A percentile compares a stretch with the other conserved stretches of the same genome.
These are phyloP conservation scores for Teratosphaeria pseudoeucalypti DNA, from an alignment of 2,329 filamentous ascomycete genomes.

Conservation along the genomic window DNA sequence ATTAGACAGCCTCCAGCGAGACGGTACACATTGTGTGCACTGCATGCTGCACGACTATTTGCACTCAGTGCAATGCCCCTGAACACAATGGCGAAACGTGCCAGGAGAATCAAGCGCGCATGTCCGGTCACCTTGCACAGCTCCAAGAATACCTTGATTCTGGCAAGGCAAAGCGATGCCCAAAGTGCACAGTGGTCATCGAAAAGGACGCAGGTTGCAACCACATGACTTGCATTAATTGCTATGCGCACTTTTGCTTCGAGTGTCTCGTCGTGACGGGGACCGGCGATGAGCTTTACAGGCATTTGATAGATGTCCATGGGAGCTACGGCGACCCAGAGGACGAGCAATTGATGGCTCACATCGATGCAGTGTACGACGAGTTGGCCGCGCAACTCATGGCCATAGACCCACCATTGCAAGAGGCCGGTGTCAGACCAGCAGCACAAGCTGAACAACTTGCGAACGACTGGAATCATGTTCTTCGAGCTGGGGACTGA, in stretches of 20 bases:
- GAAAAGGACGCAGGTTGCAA: conserved; percentile 4
- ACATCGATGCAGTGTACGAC: background rate
- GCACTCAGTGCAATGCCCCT: conserved; percentile 3
- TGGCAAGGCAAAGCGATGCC: conserved; percentile 3
- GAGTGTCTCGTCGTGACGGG: conserved; percentile 1
- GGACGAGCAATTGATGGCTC: background rate
- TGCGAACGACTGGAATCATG: too few species aligned
- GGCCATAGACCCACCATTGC: background rate
- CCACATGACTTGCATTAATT: conserved; percentile 3
- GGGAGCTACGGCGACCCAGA: conserved; percentile 1
- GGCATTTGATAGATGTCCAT: conserved; percentile 2
- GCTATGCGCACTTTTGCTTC: conserved; percentile 6
- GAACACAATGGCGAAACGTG: conserved; percentile 6
- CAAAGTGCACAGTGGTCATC: background rate
- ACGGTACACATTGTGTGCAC: conserved; percentile 2
- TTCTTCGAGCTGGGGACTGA: too few species aligned
- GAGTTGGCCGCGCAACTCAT: background rate
- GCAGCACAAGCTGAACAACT: background rate
- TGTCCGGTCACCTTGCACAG: background rate
- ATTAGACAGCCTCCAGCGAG: background rate
- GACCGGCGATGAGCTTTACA: conserved; percentile 1
- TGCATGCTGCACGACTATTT: conserved; percentile 5
- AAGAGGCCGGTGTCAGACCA: background rate
- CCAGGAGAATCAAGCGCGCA: conserved; percentile 1
- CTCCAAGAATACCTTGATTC: background rate